These are phyloP conservation scores for Salix suchowensis DNA, from an alignment of 345 rosid genomes.

Conservation along the genomic window DNA sequence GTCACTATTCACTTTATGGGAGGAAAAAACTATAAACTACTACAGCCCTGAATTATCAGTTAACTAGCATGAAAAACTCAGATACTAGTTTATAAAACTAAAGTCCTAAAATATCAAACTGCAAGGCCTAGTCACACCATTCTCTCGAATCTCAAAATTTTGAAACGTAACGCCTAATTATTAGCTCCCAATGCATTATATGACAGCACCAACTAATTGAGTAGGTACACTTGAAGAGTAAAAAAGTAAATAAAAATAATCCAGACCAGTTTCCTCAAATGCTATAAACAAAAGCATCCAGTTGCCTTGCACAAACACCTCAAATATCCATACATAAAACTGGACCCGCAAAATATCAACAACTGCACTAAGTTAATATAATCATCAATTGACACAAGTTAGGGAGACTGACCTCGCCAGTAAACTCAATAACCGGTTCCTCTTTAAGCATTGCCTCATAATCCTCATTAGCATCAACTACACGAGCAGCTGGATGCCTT, in stretches of 20 bases:
- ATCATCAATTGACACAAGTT: background rate
- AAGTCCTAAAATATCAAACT: background rate
- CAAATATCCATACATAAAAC: background rate
- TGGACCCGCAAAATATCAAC: background rate
- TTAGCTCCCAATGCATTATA: background rate
- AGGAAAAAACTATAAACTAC: background rate
- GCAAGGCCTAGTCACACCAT: background rate
- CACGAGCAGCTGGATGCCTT: conserved; percentile 76
- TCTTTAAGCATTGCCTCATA: conserved; percentile 69
- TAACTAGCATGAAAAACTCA: background rate
- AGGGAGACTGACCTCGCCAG: conserved; percentile 66
- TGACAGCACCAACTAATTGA: background rate
- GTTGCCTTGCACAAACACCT: background rate
- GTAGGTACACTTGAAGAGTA: background rate
- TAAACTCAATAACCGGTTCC: conserved; percentile 75
- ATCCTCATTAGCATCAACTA: conserved; percentile 69
- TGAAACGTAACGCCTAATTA: background rate
- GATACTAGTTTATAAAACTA: background rate
- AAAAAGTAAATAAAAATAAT: background rate
- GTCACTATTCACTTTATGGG: background rate
- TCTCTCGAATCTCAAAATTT: background rate
- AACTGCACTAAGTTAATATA: background rate
- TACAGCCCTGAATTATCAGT: background rate
- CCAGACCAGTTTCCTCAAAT: background rate
- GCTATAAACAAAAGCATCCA: background rate